These are phyloP conservation scores for Trichoderma atroviride DNA, from an alignment of 2,329 filamentous ascomycete genomes.

Conservation along the genomic window DNA sequence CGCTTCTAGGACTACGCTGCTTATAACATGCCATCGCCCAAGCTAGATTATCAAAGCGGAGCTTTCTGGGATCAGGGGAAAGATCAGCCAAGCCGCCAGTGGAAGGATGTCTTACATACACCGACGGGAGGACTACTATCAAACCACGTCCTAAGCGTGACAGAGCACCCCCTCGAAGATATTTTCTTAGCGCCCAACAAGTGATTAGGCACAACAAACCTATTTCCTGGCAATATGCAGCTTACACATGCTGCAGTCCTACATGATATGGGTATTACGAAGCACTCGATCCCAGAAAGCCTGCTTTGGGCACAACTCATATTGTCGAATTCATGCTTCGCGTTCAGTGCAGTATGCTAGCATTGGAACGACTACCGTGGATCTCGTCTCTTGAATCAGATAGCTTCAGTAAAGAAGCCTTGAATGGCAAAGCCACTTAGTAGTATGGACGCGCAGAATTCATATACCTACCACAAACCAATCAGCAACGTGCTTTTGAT, in stretches of 20 bases:
- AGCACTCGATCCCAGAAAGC: neutral
- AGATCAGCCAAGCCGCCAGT: slow-evolving; percentile 19
- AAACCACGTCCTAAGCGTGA: slow-evolving; percentile 3
- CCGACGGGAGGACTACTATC: slow-evolving; percentile 3
- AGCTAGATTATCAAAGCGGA: slow-evolving; percentile 13
- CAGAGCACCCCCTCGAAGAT: slow-evolving; percentile 1
- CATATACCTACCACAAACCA: neutral
- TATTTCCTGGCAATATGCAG: neutral
- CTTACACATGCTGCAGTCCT: neutral
- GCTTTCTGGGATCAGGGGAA: neutral
- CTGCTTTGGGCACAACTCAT: neutral
- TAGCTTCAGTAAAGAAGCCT: neutral
- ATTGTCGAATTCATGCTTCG: neutral
- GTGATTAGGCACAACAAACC: slow-evolving; percentile 1
- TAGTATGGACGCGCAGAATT: neutral
- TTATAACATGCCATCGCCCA: neutral
- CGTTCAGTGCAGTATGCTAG: neutral
- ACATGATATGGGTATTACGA: neutral
- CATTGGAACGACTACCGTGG: neutral
- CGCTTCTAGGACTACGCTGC: slow-evolving; percentile 1
- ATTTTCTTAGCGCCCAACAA: slow-evolving; percentile 10
- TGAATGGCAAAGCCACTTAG: neutral
- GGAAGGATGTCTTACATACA: slow-evolving; percentile 22
- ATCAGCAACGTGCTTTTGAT: neutral
- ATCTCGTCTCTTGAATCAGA: neutral